Base-by-base conservation (phyloP, 1,284 basidiomycete species). In the Fomitopsis betulina region DNA sequence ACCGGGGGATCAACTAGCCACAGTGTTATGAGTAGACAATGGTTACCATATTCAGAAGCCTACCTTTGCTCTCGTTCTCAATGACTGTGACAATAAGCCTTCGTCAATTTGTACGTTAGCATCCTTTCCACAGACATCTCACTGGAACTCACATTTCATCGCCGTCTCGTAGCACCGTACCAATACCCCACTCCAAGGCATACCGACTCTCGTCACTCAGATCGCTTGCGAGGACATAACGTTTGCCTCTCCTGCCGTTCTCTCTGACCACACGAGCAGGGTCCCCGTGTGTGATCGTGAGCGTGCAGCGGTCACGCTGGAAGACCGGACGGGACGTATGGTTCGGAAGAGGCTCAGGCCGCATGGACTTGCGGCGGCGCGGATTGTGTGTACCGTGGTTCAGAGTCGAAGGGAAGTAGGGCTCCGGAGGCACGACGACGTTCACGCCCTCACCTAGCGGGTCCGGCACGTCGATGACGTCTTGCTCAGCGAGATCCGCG, bases 101-200 rank as follows among this genome's bases (percentile, higher is more conserved):
- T 55, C 1, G 50, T 47, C 49, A 7, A 8, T 2, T 30, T n/a
- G 17, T 51, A 33, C 4, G 42, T 15, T 1, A 51, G 7, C 7
- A 32, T 33, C 3, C 2, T 10, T 7, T 12, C 39, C 17, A 51
- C 23, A 30, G 32, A 61, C 39, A 17, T 43, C 40, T 52, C 42
- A 37, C 12, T 19, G 6, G 9, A 3, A 70, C 79, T 59, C 59
- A 82, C 86, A 96, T 76, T 73, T 95, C 91, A 70, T 99, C 96
- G 0, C 96, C 96, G 72, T 98, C 96, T 61, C 95, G 79, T 60
- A 98, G 76, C 0, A 98, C 96, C 0, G 96, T 98, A 5, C 96
- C 96, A 60, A 98, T 96, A 0, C 92, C 94, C 94, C 94, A 96
- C 71, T 96, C 94, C 7, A 96, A 84, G 0, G 95, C 94, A 73